Percentiles rank a stretch among this genome's conserved stretches.
Conservation (phyloP, 257 asterid genomes). For the Dorcoceras hygrometricum region DNA sequence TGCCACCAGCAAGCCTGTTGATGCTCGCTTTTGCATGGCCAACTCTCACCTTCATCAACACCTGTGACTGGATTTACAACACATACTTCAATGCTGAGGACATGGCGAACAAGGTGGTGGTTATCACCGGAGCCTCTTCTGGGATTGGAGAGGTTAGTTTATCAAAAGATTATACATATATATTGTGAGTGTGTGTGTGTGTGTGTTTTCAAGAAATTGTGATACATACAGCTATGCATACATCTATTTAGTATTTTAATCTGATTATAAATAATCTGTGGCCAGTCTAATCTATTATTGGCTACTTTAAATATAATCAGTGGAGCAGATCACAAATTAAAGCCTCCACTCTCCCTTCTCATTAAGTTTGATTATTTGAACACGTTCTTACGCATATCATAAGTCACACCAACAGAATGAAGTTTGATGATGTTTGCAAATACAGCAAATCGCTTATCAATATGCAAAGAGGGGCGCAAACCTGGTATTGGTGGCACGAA, state of each 20-base stretch:
- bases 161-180: too few relatives aligned
- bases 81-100: slow-evolving; percentile 35
- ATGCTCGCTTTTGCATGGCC: slow-evolving; percentile 95
- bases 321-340: too few relatives aligned
- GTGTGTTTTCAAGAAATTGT: too few relatives aligned
- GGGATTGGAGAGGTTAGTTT: slow-evolving; percentile 99
- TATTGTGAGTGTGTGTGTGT: too few relatives aligned
- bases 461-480: slow-evolving; percentile 80
- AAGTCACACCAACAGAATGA: background rate
- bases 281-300: too few relatives aligned
- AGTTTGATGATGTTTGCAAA: background rate
- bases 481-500: slow-evolving; percentile 79
- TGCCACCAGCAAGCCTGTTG: slow-evolving; percentile 83
- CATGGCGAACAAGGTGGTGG: slow-evolving; percentile 68
- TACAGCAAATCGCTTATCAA: slow-evolving; percentile 88
- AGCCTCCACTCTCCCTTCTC: too few relatives aligned
- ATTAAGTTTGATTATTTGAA: too few relatives aligned
- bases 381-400: too few relatives aligned
- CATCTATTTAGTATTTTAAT: too few relatives aligned
- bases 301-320: too few relatives aligned
- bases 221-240: too few relatives aligned
- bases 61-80: slow-evolving; percentile 65
- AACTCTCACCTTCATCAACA: slow-evolving; percentile 60
- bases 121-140: slow-evolving; percentile 93
- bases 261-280: too few relatives aligned